A percentile compares a stretch with the other conserved stretches of the same genome.
These are phyloP conservation scores for Stropharia rugosoannulata DNA, from an alignment of 768 basidiomycete genomes.

Conservation along the genomic window DNA sequence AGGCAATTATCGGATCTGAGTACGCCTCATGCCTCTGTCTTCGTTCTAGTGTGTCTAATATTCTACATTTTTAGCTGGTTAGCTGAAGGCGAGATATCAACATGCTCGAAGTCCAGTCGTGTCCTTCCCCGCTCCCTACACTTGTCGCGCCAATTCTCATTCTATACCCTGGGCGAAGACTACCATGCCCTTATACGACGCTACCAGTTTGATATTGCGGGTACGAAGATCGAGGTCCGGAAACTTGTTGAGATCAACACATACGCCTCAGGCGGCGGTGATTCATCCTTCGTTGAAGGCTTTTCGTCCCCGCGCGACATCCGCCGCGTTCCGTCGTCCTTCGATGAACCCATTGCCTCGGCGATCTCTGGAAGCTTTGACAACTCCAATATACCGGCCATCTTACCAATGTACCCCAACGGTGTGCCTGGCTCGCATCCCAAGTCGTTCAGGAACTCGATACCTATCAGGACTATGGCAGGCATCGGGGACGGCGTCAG, in stretches of 20 bases:
- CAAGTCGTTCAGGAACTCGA: slow-evolving; percentile 44
- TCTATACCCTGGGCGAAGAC: slow-evolving; percentile 72
- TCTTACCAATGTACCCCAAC: slow-evolving; percentile 83
- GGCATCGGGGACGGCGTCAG: slow-evolving; percentile 55
- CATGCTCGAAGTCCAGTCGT: slow-evolving; percentile 53
- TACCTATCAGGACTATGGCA: slow-evolving; percentile 57
- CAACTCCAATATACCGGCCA: slow-evolving; percentile 37
- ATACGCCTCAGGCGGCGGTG: slow-evolving; percentile 28
- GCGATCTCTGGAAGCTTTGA: slow-evolving; percentile 69
- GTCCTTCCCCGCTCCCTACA: slow-evolving; percentile 78
- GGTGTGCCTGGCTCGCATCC: slow-evolving; percentile 43
- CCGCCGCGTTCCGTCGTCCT: slow-evolving; percentile 51
- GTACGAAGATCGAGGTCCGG: slow-evolving; percentile 66
- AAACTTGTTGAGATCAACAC: slow-evolving; percentile 69
- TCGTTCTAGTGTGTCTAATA: slow-evolving; percentile 11
- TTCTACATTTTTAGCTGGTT: slow-evolving; percentile 48
- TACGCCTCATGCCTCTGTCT: slow-evolving; percentile 15
- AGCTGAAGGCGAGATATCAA: slow-evolving; percentile 81
- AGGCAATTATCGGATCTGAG: slow-evolving; percentile 9
- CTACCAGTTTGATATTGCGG: slow-evolving; percentile 57
- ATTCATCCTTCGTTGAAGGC: slow-evolving; percentile 51
- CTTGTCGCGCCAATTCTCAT: slow-evolving; percentile 82
- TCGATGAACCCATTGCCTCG: slow-evolving; percentile 77
- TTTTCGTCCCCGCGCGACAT: slow-evolving; percentile 38
- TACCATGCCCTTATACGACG: slow-evolving; percentile 77